A percentile compares a stretch with the other conserved stretches of the same genome.
These are phyloP conservation scores for Psidium friedrichsthalianum DNA, from an alignment of 345 rosid species.

Conservation along the genomic window DNA sequence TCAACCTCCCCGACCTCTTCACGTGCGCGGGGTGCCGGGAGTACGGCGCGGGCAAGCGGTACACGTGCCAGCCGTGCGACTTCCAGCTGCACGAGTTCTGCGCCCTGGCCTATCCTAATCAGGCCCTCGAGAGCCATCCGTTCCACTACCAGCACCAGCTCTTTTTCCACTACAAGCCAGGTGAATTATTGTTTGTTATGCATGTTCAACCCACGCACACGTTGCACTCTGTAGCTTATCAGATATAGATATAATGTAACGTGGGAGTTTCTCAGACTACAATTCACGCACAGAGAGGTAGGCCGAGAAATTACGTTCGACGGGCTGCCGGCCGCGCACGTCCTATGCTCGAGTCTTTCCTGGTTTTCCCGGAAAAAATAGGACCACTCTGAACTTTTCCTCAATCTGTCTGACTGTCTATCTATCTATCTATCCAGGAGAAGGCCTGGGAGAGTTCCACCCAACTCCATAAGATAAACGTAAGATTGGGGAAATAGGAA, in stretches of 20 bases:
- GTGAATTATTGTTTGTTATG: slow-evolving; percentile 1
- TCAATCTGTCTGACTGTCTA: neutral
- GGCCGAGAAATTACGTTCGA: neutral
- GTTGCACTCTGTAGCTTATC: neutral
- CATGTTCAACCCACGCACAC: neutral
- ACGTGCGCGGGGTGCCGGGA: slow-evolving; percentile 75
- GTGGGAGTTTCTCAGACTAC: neutral
- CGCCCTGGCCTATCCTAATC: slow-evolving; percentile 40
- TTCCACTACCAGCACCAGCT: slow-evolving; percentile 62
- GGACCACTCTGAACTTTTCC: neutral
- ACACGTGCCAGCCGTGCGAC: slow-evolving; percentile 58
- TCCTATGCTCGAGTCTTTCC: neutral
- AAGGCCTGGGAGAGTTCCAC: neutral
- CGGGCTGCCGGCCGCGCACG: neutral
- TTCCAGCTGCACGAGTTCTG: slow-evolving; percentile 85
- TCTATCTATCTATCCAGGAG: neutral
- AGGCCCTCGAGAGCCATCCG: slow-evolving; percentile 44
- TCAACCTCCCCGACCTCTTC: slow-evolving; percentile 42
- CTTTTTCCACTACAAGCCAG: slow-evolving; percentile 46
- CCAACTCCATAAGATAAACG: neutral
- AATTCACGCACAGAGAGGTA: neutral
- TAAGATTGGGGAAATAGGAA: neutral
- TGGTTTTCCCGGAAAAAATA: neutral
- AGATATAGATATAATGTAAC: neutral
- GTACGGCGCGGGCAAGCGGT: slow-evolving; percentile 64